Conservation (phyloP, 129 eudicot species). For the Flaveria sonorensis region DNA sequence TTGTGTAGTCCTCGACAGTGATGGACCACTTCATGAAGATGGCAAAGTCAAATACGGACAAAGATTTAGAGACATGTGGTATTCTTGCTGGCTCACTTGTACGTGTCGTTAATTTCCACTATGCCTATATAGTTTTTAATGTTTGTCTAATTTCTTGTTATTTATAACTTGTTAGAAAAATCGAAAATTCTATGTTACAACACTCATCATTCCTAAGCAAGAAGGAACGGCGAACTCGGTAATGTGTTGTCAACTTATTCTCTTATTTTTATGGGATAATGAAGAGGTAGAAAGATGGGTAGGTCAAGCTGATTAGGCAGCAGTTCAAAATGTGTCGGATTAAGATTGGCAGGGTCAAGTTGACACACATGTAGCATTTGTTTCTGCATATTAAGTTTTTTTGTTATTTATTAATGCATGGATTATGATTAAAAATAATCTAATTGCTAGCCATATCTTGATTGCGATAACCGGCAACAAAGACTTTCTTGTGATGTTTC, state of each 20-base stretch:
- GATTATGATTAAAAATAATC: neutral
- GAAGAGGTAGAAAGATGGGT: constrained; percentile 1
- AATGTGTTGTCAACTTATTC: constrained; percentile 29
- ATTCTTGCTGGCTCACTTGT: constrained; percentile 97
- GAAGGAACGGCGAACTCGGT: constrained; percentile 94
- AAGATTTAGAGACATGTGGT: constrained; percentile 91
- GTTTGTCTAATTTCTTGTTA: constrained; percentile 11
- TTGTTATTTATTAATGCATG: neutral
- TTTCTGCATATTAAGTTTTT: neutral
- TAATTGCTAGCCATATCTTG: constrained; percentile 7
- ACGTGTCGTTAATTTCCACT: constrained; percentile 29
- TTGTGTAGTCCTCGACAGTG: constrained; percentile 73
- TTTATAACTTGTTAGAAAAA: constrained; percentile 65
- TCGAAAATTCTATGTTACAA: constrained; percentile 79
- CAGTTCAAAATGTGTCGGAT: neutral
- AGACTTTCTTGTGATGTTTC: constrained; percentile 13
- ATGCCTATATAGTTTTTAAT: constrained; percentile 19
- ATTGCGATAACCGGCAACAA: constrained; percentile 13
- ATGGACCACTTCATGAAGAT: constrained; percentile 91
- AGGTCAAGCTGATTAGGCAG: neutral
- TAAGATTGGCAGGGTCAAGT: neutral
- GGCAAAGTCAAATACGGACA: constrained; percentile 86
- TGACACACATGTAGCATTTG: neutral
- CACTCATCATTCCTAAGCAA: constrained; percentile 97
- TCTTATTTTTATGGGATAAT: constrained; percentile 19